Percentiles rank a stretch among this genome's conserved stretches.
Evolutionary conservation across 495 filamentous ascomycete species (phyloP).

Genomic region (Tuber aestivum): DNA sequence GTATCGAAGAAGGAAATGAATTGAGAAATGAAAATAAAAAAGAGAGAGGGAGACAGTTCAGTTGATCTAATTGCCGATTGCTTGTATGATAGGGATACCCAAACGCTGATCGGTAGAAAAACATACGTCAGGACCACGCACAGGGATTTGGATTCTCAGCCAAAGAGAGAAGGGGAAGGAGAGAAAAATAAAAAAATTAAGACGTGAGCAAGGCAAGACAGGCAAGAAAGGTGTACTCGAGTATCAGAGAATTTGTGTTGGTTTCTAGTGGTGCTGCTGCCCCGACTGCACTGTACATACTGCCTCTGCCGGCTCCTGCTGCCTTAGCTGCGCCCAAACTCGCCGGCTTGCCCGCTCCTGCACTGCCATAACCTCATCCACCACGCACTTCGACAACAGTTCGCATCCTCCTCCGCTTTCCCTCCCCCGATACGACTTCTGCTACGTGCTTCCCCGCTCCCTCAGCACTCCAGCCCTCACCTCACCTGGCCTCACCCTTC

Average conservation of each 20-base stretch:
- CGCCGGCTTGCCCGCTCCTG: conserved; percentile 2
- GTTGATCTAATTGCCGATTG: neutral
- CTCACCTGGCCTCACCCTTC: neutral
- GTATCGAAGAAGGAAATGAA: neutral
- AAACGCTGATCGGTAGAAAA: conserved; percentile 2
- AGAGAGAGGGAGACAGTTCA: neutral
- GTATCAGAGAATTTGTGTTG: neutral
- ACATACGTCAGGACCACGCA: conserved; percentile 3
- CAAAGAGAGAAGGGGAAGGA: neutral
- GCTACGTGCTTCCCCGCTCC: neutral
- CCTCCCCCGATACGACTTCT: neutral
- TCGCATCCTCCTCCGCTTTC: neutral
- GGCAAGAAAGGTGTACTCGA: neutral
- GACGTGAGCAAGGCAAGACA: neutral
- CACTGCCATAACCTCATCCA: conserved; percentile 1
- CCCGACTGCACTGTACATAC: too few species aligned
- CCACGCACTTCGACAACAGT: neutral
- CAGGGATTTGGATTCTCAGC: neutral
- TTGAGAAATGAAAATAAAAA: neutral
- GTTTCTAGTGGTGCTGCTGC: neutral
- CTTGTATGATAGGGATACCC: neutral
- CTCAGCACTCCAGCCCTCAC: neutral
- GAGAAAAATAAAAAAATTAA: neutral
- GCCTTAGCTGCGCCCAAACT: neutral
- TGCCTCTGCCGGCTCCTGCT: neutral